Evolutionary conservation across 2,329 filamentous ascomycete species (phyloP).

Genomic region (Cladosporium oxysporum): DNA sequence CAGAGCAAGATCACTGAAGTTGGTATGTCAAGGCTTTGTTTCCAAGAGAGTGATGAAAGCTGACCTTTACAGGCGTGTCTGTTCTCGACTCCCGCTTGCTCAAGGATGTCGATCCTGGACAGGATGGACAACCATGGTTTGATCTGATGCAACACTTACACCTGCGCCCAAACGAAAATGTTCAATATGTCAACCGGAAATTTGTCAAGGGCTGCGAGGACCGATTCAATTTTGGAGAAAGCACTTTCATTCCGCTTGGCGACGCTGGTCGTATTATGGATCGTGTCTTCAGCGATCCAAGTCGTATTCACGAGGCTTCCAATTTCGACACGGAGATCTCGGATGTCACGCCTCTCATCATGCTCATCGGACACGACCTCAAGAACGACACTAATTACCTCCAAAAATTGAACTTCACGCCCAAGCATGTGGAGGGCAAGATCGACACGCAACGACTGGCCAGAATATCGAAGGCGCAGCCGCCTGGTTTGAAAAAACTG

Average conservation of each 20-base stretch:
- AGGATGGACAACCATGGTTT: constrained; percentile 66
- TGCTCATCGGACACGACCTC: constrained; percentile 79
- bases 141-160: constrained; percentile 68
- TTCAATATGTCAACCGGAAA: constrained; percentile 63
- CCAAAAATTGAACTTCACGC: constrained; percentile 62
- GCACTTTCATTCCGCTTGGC: constrained; percentile 54
- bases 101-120: constrained; percentile 58
- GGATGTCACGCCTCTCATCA: constrained; percentile 50
- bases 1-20: constrained; percentile 76
- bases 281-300: constrained; percentile 58
- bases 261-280: constrained; percentile 52
- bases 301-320: constrained; percentile 38
- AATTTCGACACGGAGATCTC: background rate
- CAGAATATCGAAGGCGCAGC: constrained; percentile 52
- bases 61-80: constrained; percentile 1
- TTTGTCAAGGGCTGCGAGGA: constrained; percentile 75
- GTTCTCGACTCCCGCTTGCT: constrained; percentile 69
- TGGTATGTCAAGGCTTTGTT: constrained; percentile 61
- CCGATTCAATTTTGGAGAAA: constrained; percentile 69
- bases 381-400: constrained; percentile 69
- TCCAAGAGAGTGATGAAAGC: background rate
- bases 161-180: constrained; percentile 71
- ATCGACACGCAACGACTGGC: constrained; percentile 73
- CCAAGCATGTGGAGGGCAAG: constrained; percentile 60
- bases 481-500: constrained; percentile 61